These are phyloP conservation scores for Salisapilia sapeloensis DNA, from an alignment of 352 stramenopile genomes.

Conservation along the genomic window DNA sequence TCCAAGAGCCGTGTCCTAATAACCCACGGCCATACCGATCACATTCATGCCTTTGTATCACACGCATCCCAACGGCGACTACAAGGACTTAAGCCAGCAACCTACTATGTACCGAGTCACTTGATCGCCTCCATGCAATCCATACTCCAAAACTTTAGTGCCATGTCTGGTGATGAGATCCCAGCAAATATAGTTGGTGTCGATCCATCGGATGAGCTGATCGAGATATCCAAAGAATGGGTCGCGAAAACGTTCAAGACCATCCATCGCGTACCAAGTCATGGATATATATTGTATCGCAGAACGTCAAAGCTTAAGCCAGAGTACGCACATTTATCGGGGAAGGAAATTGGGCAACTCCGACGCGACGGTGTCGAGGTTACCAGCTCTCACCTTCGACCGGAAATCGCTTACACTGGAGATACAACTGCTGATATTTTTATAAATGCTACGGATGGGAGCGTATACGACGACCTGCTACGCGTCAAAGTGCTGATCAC, in stretches of 20 bases:
- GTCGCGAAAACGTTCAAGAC: slow-evolving; percentile 49
- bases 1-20: slow-evolving; percentile 73
- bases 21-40: slow-evolving; percentile 74
- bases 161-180: slow-evolving; percentile 42
- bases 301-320: slow-evolving; percentile 26
- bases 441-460: slow-evolving; percentile 2
- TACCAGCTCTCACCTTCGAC: slow-evolving; percentile 10
- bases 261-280: slow-evolving; percentile 46
- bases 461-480: slow-evolving; percentile 24
- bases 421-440: slow-evolving; percentile 62
- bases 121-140: slow-evolving; percentile 23
- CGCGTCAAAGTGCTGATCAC: slow-evolving; percentile 56
- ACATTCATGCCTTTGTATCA: slow-evolving; percentile 41
- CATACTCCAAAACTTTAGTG: slow-evolving; percentile 28
- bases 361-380: slow-evolving; percentile 24
- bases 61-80: slow-evolving; percentile 46
- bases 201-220: slow-evolving; percentile 20
- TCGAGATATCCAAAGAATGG: slow-evolving; percentile 40
- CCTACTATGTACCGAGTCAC: slow-evolving; percentile 50
- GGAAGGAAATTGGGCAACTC: slow-evolving; percentile 27
- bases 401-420: slow-evolving; percentile 69
- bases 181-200: slow-evolving; percentile 26
- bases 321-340: slow-evolving; percentile 19
- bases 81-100: slow-evolving; percentile 27
- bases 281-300: slow-evolving; percentile 63